Evolutionary conservation across 2,329 filamentous ascomycete genomes (phyloP), one percentile per base, ranked within the genome.

Genomic region (Penicillium sp.): DNA sequence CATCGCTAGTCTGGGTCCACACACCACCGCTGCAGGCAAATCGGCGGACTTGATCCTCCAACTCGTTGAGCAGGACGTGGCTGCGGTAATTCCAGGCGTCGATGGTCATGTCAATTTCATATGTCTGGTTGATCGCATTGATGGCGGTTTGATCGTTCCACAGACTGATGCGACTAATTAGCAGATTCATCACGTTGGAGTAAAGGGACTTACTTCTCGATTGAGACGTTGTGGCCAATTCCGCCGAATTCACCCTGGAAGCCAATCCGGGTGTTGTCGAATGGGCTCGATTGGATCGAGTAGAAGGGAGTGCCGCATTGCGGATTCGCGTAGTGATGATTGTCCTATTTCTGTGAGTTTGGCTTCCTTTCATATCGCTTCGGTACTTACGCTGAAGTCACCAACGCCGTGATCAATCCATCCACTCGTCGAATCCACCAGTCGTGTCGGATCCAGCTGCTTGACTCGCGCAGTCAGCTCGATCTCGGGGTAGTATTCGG

Each of bases 1-100:
- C 82, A 50, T 85, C 82, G 0, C 79, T 83, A 0, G 81, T 85
- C 65, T 85, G 82, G 1, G 82, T 85, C 73, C 80, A 85, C 0
- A 85, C 74, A 8, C 74, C 82, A 0, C 76, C 82, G 22, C 75
- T 82, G 61, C 82, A 85, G 0, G 76, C 70, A 39, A 71, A 84
- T 8, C 61, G 62, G 41, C 76, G 68, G 9, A 70, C 59, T 42
- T 76, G 74, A 2, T 71, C 68, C 9, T 56, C 52, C 2, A 77
- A 57, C 41, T 76, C 71, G 3, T 34, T 47, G 2, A 76, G 62
- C 2, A 76, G 56, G 10, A 72, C 50, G 28, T 79, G 72, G 0
- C 75, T 73, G 33, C 82, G 77, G 56, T 81, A 81, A 60, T 84
- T 84, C 74, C 80, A 85, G 0, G 72, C 67, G 0, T 76, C 70